Evolutionary conservation across 2,329 filamentous ascomycete species (phyloP).

Genomic region (Beauveria sp.): DNA sequence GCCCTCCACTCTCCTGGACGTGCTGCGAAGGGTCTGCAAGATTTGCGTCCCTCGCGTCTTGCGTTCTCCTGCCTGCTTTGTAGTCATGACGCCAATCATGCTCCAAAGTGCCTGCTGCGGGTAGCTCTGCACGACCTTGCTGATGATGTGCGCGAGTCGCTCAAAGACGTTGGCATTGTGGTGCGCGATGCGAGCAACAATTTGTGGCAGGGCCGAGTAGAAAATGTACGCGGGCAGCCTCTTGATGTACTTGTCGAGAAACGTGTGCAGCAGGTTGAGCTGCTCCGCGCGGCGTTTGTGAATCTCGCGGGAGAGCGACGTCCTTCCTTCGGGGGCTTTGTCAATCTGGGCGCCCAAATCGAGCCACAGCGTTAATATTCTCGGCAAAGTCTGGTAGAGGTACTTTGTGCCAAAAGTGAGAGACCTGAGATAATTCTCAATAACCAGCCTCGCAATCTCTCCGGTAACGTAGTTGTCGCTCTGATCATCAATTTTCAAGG

Average conservation of each 20-base stretch:
- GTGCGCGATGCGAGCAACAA: conserved; percentile 93
- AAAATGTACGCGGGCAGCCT: conserved; percentile 69
- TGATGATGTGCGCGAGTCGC: conserved; percentile 69
- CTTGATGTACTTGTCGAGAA: conserved; percentile 71
- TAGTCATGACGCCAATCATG: conserved; percentile 78
- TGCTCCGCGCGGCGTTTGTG: conserved; percentile 53
- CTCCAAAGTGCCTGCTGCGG: conserved; percentile 91
- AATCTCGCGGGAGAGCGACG: conserved; percentile 45
- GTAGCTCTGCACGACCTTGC: conserved; percentile 78
- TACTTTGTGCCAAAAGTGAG: conserved; percentile 89
- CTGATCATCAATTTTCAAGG: conserved; percentile 68
- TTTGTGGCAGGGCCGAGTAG: conserved; percentile 79
- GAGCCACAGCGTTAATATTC: conserved; percentile 88
- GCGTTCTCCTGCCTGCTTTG: conserved; percentile 62
- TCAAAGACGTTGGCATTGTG: conserved; percentile 70
- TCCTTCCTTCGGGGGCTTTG: conserved; percentile 49
- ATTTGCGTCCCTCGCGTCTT: conserved; percentile 45
- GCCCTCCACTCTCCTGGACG: conserved; percentile 44
- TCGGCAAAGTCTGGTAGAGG: conserved; percentile 87
- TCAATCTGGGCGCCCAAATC: conserved; percentile 76
- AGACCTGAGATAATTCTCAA: conserved; percentile 88
- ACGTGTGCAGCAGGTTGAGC: conserved; percentile 61
- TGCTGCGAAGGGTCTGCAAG: conserved; percentile 39
- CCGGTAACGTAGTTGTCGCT: conserved; percentile 69
- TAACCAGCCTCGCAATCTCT: conserved; percentile 78